Evolutionary conservation across 495 filamentous ascomycete genomes (phyloP), one percentile per base, ranked within the genome.

Genomic region (Chlorociboria aeruginascens): DNA sequence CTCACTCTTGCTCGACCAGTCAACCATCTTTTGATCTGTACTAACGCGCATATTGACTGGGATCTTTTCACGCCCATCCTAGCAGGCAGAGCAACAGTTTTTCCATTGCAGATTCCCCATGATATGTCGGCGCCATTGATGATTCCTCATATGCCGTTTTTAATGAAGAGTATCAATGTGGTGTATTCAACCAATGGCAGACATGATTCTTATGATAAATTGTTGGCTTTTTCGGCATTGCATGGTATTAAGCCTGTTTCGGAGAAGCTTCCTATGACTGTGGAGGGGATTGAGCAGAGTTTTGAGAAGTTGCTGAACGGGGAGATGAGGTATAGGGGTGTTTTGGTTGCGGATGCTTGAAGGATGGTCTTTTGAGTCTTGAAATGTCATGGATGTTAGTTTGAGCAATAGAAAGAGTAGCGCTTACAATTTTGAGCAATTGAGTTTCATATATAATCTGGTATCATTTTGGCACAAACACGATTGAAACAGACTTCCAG

Each of bases 281-380:
- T 59, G 25, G 64, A 69, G 25, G 78, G 77, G 20, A 72, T 80
- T 32, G 66, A 66, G 34, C 53, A 71, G 38, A 75, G 74, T 1
- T 68, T 80, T 68, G 46, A 71, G 33, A 69, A 62, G 32, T 60
- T 81, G 49, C 63, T 70, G 0, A 43, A 65, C 7, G 77, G 78
- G 2, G 65, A 72, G 45, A 69, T 82, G 58, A 59, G 73, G 42
- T 82, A 79, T 58, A 61, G 78, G 12, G 74, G 59, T 40, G 72
- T 78, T 12, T 49, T 78, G 16, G 46, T 52, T 14, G 52, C 40
- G 25, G 16, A 54, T 25, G 20, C 20, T 25, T 25, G 20, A 25
- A 25, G 20, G 20, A 25, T 25, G 1, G 20, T 1, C 20, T 4
- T 25, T 25, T 25, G 20, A 30, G 28, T 29, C 16, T 14, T 25